Base-by-base conservation (phyloP, 805 yeast species). In the Suhomyces canberraensis region DNA sequence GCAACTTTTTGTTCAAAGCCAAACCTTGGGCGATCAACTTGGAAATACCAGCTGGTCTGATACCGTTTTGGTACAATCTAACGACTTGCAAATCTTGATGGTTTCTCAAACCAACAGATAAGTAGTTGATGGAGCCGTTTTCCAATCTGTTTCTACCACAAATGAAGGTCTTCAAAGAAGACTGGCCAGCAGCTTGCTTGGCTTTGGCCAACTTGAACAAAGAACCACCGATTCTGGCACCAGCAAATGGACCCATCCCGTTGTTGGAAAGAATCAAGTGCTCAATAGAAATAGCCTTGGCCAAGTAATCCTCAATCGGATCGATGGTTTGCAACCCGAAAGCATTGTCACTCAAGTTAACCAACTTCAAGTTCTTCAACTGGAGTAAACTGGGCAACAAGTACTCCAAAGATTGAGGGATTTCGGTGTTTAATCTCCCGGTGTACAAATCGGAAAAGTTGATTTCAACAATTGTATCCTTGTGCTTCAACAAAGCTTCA, bases 221-320 rank as follows among this genome's bases (percentile, higher is more conserved):
- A 3, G 96, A 86, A 51, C 79, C 79, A 42, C 97, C 99, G 44
- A 93, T 85, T 58, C 95, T 78, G 39, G 91, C 83, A 51, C 99
- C 98, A 1, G 98, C 95, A 58, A 84, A 84, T 17, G 99, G 99
- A 24, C 99, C 99, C 79, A 93, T 83, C 38, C 99, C 99, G 60
- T 93, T 93, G 65, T 93, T 93, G 31, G 96, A 83, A 44, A 93
- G 71, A 47, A 87, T 81, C 60, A 93, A 75, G 58, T 93, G 96
- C 61, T 86, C 84, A 38, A 93, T 66, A 17, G 95, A 79, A 13
- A 78, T 74, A 24, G 91, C 95, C 50, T 81, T 72, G 9, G 85
- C 67, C 40, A 93, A 69, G 51, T 81, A 89, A 18, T 69, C 72
- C 57, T 93, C 96, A 38, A 93, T 73, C 7, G 93, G 95, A 40